Evolutionary conservation across 306 rosid genomes (phyloP), one percentile per base, ranked within the genome.

Genomic region (Sindora glabra): DNA sequence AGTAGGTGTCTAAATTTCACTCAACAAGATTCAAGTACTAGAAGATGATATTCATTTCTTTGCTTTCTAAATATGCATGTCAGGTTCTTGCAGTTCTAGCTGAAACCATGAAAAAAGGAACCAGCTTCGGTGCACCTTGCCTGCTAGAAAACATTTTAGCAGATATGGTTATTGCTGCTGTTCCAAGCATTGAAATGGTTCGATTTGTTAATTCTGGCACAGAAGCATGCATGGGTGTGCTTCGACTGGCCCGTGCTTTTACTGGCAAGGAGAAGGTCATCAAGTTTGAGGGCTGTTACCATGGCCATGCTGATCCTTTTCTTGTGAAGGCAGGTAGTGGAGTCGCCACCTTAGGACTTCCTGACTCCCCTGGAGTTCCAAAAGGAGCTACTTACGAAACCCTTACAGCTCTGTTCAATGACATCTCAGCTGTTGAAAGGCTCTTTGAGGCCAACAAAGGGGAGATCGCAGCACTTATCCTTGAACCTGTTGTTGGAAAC

Each of bases 71-170:
- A 37, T 69, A 30, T 59, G 11, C 64, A 33, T 58, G 56, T 10
- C 82, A 92, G 99, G 95, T 92, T 51, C 95, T 92, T 64, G 94
- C 97, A n/a, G 94, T 94, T 62, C 77, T 92, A 11, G 62, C 76
- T 54, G 94, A 86, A 73, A 92, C 95, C 34, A 92, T 92, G 95
- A 89, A 84, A 62, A 92, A 92, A 70, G 99, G 99, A 69, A 92
- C 99, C 38, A 92, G 99, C 84, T 89, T 92, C 52, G 99, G 99
- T 8, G 95, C 99, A 6, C 99, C 97, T 53, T 89, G 99, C 60
- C 82, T 86, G 64, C 74, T 86, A n/a, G 97, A 92, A 64, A 92
- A 86, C 56, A 71, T 64, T 49, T 70, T 82, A 21, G 99, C 98
- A 0, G 79, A 92, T 81, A 75, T 81, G 86, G 98, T 92, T 55